Evolutionary conservation across 148 eudicot species (phyloP), one percentile per base, ranked within the genome.

Genomic region (Hydrangea macrophylla): DNA sequence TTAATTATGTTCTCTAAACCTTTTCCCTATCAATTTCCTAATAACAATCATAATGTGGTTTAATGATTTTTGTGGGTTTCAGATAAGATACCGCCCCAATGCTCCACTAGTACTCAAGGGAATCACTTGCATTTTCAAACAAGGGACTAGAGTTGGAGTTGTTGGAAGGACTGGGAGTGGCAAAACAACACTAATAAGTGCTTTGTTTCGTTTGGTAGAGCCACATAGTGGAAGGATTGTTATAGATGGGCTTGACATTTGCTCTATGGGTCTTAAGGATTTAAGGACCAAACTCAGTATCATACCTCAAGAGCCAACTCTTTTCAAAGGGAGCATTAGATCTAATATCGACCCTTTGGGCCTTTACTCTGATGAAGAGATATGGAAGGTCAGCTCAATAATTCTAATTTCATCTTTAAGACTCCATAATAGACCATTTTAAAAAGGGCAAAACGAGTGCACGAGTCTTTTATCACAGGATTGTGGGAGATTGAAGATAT

Each of bases 101-200:
- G 70, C 92, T 40, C 90, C 94, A 12, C 67, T 88, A 17, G 94
- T 85, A 55, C 90, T 88, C 50, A 78, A 80, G 73, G 94, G 90
- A 27, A 81, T 88, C 76, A 85, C 72, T 17, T 88, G 94, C 73
- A 83, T 76, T 61, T 78, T 88, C 53, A 54, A 66, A 53, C 86
- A 75, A 71, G 90, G 86, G 50, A 74, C 70, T 17, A 67, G 72
- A 73, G 76, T 85, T 9, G 94, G 90, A 48, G 82, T 88, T 17
- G 90, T 88, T 13, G 94, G 94, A 40, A 79, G 94, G 65, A 88
- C 88, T 1, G 85, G 90, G 20, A 85, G 90, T 67, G 94, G 94
- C 9, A 88, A 85, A 70, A 85, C 94, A n/a, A 88, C 88, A 30
- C 73, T 88, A 24, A 80, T 85, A 45, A 75, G 89, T 58, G 87